Evolutionary conservation across 2,329 filamentous ascomycete genomes (phyloP), one percentile per base, ranked within the genome.

Genomic region (Trichothecium sympodiale): DNA sequence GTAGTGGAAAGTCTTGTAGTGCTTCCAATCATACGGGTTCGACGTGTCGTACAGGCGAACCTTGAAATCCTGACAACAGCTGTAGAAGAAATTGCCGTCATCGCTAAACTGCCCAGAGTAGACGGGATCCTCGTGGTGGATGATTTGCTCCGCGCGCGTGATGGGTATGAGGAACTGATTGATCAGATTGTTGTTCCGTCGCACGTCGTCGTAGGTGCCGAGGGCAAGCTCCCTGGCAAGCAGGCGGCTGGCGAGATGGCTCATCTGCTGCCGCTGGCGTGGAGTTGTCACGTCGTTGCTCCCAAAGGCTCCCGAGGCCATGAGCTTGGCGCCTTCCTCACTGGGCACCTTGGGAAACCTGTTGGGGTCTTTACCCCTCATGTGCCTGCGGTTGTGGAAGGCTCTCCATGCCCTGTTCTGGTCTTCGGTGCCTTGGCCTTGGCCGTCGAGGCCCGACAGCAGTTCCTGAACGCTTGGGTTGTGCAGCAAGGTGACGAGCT

Each of bases 31-130:
- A 57, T 91, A 94, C 0, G 89, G 87, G 47, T 95, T 94, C 2
- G 84, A 88, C 0, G 91, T 96, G 56, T 96, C 89, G 59, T 96
- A 98, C 84, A 98, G 88, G 36, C 88, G 81, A 8, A 98, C 87
- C 46, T 78, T 82, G 62, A 94, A 94, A 57, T 96, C 88, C 57
- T 95, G 86, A 8, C 82, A 83, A 50, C 83, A 91, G 5, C 82
- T 80, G 54, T 89, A 96, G 64, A 95, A 96, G 64, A 96, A 96
- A 57, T 94, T 94, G 17, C 91, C 91, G 48, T 98, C 91, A 44
- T 93, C 84, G 0, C 86, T 94, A 55, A 96, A 98, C 53, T 96
- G 89, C 2, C 91, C 91, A 3, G 86, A 94, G 52, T 96, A 96
- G 36, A 91, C 88, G 29, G 85, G 78, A 5, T 80, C 72, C 37